These are phyloP conservation scores for Anaeromyces robustus DNA, from an alignment of 192 early-diverging fungal genomes.

Conservation along the genomic window DNA sequence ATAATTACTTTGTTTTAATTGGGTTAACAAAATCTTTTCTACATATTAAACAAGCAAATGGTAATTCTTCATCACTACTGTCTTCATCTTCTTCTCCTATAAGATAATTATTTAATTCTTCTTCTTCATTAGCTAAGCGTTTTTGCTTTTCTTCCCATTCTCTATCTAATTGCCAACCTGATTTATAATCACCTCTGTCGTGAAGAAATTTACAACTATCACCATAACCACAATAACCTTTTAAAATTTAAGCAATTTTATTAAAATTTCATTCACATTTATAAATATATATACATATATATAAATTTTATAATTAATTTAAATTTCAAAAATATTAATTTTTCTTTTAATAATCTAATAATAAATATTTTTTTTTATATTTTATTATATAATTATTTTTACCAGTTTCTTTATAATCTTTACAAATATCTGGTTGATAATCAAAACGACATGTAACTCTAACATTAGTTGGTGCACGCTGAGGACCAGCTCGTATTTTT, in stretches of 20 bases:
- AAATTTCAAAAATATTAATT: no score
- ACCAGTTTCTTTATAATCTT: constrained; percentile 65
- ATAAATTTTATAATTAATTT: no score
- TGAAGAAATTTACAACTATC: constrained; percentile 97
- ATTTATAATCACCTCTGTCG: constrained; percentile 92
- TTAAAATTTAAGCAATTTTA: no score
- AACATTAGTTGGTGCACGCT: constrained; percentile 50
- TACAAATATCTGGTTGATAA: constrained; percentile 96
- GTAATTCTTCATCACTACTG: constrained; percentile 65
- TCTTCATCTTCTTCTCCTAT: constrained; percentile 21
- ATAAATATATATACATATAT: no score
- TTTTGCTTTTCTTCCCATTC: constrained; percentile 88
- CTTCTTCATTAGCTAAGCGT: constrained; percentile 16
- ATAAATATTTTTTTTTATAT: no score
- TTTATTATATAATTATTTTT: not conserved
- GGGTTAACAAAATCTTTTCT: constrained; percentile 73
- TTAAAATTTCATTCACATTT: no score
- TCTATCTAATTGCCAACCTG: constrained; percentile 90
- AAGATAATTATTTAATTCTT: not conserved
- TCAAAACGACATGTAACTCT: constrained; percentile 76
- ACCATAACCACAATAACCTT: constrained; percentile 91
- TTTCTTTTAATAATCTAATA: no score
- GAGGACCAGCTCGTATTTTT: constrained; percentile 45
- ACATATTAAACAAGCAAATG: constrained; percentile 93
- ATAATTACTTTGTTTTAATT: constrained; percentile 62